Evolutionary conservation across 1,139 yeast genomes (phyloP).

Genomic region (Komagataea norvegica): DNA sequence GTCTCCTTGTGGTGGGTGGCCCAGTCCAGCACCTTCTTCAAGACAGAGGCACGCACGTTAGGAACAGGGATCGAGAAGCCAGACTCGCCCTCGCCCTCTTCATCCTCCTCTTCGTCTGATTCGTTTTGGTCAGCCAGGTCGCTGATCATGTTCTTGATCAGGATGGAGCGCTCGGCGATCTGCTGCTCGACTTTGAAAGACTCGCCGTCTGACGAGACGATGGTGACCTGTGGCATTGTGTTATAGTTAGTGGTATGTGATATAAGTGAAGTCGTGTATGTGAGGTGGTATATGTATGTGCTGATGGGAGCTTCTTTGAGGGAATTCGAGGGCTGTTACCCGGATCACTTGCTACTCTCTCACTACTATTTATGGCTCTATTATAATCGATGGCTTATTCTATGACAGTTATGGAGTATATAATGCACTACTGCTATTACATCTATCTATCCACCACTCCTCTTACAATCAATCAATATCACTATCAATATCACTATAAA

Average conservation of each 20-base stretch:
- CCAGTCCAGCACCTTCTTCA: slow-evolving; percentile 93
- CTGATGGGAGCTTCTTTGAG: no score
- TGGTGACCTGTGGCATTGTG: slow-evolving; percentile 36
- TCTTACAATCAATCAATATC: no score
- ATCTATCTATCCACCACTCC: no score
- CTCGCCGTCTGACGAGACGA: slow-evolving; percentile 72
- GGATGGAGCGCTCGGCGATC: slow-evolving; percentile 85
- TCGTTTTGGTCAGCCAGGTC: slow-evolving; percentile 44
- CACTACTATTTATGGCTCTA: no score
- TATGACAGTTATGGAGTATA: no score
- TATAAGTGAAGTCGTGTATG: no score
- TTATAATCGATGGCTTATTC: no score
- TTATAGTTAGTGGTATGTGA: neutral
- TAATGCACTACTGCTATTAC: no score
- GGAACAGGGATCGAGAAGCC: slow-evolving; percentile 84
- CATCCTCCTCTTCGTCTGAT: slow-evolving; percentile 41
- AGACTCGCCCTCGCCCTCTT: no score
- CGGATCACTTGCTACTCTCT: no score
- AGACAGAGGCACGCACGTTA: slow-evolving; percentile 79
- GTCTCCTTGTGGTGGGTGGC: slow-evolving; percentile 94
- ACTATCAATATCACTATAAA: no score
- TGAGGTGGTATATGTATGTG: neutral
- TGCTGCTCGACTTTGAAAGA: slow-evolving; percentile 69
- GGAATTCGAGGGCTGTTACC: no score
- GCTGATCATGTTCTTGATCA: slow-evolving; percentile 86